A percentile compares a stretch with the other conserved stretches of the same genome.
Conservation (phyloP, 2,329 filamentous ascomycete genomes). For the Hypoxylon sp. region DNA sequence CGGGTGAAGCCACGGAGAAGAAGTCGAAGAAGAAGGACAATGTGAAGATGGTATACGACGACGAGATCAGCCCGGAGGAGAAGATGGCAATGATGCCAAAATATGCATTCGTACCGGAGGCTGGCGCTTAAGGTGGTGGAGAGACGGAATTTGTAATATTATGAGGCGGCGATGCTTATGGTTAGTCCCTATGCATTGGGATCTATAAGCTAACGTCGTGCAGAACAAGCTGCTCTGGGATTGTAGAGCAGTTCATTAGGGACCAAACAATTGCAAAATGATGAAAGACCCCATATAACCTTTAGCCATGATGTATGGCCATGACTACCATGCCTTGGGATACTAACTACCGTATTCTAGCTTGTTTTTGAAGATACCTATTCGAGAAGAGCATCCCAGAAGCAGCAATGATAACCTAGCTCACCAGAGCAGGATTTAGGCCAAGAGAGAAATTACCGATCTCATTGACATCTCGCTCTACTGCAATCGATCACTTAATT, state of each 20-base stretch:
- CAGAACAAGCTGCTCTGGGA: conserved; percentile 16
- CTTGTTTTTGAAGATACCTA: neutral
- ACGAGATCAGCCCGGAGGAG: conserved; percentile 88
- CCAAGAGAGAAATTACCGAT: neutral
- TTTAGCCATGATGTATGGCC: neutral
- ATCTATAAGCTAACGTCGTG: conserved; percentile 16
- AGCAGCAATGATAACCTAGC: neutral
- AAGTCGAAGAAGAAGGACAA: conserved; percentile 78
- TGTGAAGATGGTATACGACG: conserved; percentile 83
- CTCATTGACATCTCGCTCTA: neutral
- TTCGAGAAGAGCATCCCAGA: neutral
- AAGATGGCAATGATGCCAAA: conserved; percentile 84
- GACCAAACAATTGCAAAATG: conserved; percentile 14
- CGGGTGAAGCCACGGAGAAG: conserved; percentile 69
- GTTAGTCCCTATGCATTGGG: conserved; percentile 11
- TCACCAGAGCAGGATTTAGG: neutral
- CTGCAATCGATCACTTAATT: neutral
- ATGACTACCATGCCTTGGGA: neutral
- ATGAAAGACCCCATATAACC: conserved; percentile 9
- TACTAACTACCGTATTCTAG: neutral
- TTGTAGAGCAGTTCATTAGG: conserved; percentile 15
- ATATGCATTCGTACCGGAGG: conserved; percentile 76
- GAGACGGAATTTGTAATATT: conserved; percentile 36
- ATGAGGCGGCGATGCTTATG: conserved; percentile 20
- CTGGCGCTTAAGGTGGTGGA: conserved; percentile 32